Percentiles rank a stretch among this genome's conserved stretches.
These are phyloP conservation scores for Metarhizium humberi DNA, from an alignment of 2,329 filamentous ascomycete genomes.

Conservation along the genomic window DNA sequence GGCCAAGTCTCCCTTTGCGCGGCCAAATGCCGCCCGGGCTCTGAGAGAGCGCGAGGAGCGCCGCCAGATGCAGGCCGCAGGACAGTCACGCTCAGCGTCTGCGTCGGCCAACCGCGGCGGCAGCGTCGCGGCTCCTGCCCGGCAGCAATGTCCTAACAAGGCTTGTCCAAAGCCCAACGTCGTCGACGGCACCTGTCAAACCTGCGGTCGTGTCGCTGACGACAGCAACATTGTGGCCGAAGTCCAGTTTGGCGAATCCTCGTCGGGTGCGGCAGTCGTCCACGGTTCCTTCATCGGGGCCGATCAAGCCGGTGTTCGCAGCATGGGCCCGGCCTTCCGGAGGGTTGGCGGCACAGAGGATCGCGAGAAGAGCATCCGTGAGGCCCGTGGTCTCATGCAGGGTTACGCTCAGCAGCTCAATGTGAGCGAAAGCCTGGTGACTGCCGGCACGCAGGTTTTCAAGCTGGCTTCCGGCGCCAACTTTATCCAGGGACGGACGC, in stretches of 20 bases:
- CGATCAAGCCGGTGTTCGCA: conserved; percentile 72
- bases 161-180: conserved; percentile 52
- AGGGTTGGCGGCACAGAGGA: conserved; percentile 49
- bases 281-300: conserved; percentile 83
- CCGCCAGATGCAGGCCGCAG: conserved; percentile 22
- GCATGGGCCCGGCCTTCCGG: conserved; percentile 52
- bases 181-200: conserved; percentile 63
- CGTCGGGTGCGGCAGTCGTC: conserved; percentile 77
- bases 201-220: conserved; percentile 75
- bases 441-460: conserved; percentile 63
- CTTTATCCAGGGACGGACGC: conserved; percentile 78
- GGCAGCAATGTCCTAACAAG: conserved; percentile 47
- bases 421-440: conserved; percentile 52
- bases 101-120: conserved; percentile 17
- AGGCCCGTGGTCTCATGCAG: conserved; percentile 49
- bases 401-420: conserved; percentile 52
- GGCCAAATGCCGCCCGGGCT: conserved; percentile 39
- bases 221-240: conserved; percentile 88
- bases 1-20: conserved; percentile 31
- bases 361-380: conserved; percentile 50
- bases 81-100: conserved; percentile 17
- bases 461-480: conserved; percentile 65
- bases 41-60: conserved; percentile 43
- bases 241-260: conserved; percentile 81
- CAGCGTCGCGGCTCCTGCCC: conserved; percentile 23